Evolutionary conservation across 352 stramenopile genomes (phyloP).

Genomic region (Phytophthora melonis): DNA sequence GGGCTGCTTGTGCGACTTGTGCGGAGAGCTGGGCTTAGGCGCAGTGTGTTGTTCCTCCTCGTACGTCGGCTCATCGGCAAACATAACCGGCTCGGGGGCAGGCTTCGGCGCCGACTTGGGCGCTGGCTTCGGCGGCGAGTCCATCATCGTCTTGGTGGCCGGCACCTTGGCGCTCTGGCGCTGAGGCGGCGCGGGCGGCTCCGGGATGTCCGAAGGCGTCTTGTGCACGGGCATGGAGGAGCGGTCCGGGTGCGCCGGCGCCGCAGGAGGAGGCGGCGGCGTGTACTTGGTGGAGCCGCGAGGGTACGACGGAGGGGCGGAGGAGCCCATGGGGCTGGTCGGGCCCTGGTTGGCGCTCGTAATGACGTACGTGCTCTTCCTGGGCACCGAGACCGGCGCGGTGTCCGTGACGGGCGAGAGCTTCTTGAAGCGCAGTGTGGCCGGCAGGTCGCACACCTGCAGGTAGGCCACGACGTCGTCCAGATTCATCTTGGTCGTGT

Average conservation of each 20-base stretch:
- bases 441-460: conserved; percentile 86
- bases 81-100: conserved; percentile 21
- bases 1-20: conserved; percentile 27
- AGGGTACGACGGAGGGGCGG: conserved; percentile 42
- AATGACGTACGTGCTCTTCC: conserved; percentile 76
- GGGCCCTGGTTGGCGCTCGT: conserved; percentile 55
- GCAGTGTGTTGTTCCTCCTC: conserved; percentile 16
- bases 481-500: conserved; percentile 81
- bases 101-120: conserved; percentile 12
- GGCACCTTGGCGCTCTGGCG: conserved; percentile 49
- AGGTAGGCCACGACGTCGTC: conserved; percentile 86
- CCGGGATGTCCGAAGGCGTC: conserved; percentile 39
- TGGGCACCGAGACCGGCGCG: conserved; percentile 47
- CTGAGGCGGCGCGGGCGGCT: conserved; percentile 33
- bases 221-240: conserved; percentile 49
- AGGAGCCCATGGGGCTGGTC: conserved; percentile 71
- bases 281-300: conserved; percentile 40
- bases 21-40: conserved; percentile 12
- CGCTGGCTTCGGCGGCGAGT: conserved; percentile 18
- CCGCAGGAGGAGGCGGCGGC: conserved; percentile 9
- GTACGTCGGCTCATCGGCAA: conserved; percentile 26
- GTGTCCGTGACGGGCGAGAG: conserved; percentile 66
- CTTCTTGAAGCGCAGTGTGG: conserved; percentile 90
- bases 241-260: conserved; percentile 33
- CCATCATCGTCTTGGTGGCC: conserved; percentile 23